Conservation (phyloP, 768 basidiomycete genomes). For the Cyclocybe cylindracea region DNA sequence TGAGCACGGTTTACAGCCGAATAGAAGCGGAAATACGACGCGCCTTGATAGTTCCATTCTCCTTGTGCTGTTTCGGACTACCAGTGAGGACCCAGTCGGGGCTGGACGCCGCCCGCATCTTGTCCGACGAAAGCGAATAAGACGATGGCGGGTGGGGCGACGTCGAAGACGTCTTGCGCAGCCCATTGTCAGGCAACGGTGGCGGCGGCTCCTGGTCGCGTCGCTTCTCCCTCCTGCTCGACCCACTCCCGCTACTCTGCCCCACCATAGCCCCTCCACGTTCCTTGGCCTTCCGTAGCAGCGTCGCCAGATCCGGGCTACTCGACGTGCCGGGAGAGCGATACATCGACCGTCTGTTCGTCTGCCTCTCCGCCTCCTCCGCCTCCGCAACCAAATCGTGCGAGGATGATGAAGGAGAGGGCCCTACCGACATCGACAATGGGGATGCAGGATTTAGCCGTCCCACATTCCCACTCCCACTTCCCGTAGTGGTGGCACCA, state of each 20-base stretch:
- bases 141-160: slow-evolving; percentile 6
- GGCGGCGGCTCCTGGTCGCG: slow-evolving; percentile 17
- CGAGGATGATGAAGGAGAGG: slow-evolving; percentile 53
- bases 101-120: slow-evolving; percentile 17
- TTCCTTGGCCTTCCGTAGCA: slow-evolving; percentile 83
- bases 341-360: slow-evolving; percentile 83
- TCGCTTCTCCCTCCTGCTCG: slow-evolving; percentile 16
- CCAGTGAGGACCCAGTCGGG: slow-evolving; percentile 48
- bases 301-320: slow-evolving; percentile 88
- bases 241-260: slow-evolving; percentile 11
- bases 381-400: slow-evolving; percentile 65
- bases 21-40: slow-evolving; percentile 15
- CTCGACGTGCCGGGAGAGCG: slow-evolving; percentile 87
- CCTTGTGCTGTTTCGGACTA: slow-evolving; percentile 44
- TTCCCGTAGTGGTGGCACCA: no score
- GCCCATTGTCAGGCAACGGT: slow-evolving; percentile 11
- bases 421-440: slow-evolving; percentile 14
- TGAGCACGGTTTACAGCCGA: slow-evolving; percentile 4
- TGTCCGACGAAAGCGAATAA: slow-evolving; percentile 25
- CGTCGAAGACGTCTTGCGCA: neutral
- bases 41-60: slow-evolving; percentile 54
- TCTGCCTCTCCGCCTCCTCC: slow-evolving; percentile 69
- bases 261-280: slow-evolving; percentile 44
- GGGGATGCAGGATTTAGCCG: slow-evolving; percentile 20
- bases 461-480: slow-evolving; percentile 15